phyloP scores from a whole-genome alignment of 2,329 filamentous ascomycete genomes.

The Fusarium armeniacum region DNA sequence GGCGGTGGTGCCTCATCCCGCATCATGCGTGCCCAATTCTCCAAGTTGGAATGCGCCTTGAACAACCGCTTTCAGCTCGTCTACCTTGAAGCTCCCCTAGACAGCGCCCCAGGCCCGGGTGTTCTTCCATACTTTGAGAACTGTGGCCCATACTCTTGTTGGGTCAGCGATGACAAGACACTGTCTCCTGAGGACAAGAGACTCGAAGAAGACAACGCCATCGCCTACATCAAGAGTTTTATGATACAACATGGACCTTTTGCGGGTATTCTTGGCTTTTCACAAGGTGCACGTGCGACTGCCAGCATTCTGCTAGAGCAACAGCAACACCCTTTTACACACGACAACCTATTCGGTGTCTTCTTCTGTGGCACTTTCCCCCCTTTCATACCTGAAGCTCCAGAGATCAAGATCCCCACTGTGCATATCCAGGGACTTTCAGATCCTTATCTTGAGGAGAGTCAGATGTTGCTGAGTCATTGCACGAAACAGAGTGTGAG shows the following conservation, averaged over 20 bases:
- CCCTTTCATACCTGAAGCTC: neutral
- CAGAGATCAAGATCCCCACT: neutral
- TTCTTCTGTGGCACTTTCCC: slow-evolving; percentile 16
- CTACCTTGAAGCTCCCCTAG: slow-evolving; percentile 1
- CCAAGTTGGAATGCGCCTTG: slow-evolving; percentile 5
- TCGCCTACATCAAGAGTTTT: slow-evolving; percentile 7
- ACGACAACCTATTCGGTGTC: slow-evolving; percentile 4
- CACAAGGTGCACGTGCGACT: slow-evolving; percentile 13
- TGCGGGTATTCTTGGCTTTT: slow-evolving; percentile 2
- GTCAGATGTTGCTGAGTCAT: neutral
- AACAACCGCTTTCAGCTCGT: slow-evolving; percentile 2
- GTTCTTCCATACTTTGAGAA: slow-evolving; percentile 14
- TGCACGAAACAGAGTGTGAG: slow-evolving; percentile 8
- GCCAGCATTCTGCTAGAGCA: slow-evolving; percentile 12
- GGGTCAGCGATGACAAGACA: slow-evolving; percentile 9
- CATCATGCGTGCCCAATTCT: slow-evolving; percentile 6
- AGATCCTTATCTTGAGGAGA: neutral
- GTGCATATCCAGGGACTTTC: neutral
- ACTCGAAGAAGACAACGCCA: neutral
- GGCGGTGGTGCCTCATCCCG: slow-evolving; percentile 14
- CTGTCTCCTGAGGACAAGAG: neutral
- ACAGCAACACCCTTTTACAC: slow-evolving; percentile 1
- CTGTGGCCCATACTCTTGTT: slow-evolving; percentile 15
- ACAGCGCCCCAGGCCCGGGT: slow-evolving; percentile 1
- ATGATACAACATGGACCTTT: slow-evolving; percentile 10